phyloP scores from a whole-genome alignment of 2,329 filamentous ascomycete species.

The Pseudodiploospora longispora region DNA sequence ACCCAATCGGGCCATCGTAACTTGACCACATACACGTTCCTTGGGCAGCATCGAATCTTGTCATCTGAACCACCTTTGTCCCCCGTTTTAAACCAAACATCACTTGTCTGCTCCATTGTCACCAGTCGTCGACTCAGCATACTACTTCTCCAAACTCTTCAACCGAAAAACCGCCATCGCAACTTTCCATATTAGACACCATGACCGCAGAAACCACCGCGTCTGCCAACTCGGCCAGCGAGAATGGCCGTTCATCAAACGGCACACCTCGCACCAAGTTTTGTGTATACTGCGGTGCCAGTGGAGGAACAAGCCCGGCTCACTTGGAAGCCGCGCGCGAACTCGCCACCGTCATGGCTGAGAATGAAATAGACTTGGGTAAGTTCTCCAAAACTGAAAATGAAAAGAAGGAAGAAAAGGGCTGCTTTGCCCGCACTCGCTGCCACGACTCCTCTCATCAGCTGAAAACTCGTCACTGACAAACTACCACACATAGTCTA shows the following conservation, averaged over 20 bases:
- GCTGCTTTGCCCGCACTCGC: background rate
- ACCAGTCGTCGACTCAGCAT: no score
- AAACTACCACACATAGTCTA: constrained; percentile 53
- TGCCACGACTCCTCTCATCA: background rate
- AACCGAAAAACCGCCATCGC: no score
- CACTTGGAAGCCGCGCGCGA: constrained; percentile 72
- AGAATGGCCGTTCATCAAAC: constrained; percentile 19
- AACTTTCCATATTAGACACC: constrained; percentile 5
- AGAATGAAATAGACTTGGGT: constrained; percentile 69
- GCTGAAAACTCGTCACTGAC: background rate
- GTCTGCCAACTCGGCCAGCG: constrained; percentile 10
- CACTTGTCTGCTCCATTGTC: no score
- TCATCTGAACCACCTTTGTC: no score
- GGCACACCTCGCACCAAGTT: constrained; percentile 52
- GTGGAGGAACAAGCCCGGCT: constrained; percentile 59
- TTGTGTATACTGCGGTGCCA: constrained; percentile 91
- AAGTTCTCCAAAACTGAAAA: constrained; percentile 14
- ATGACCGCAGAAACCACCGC: constrained; percentile 21
- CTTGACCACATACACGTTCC: no score
- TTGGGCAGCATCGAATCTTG: no score
- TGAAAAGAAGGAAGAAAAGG: background rate
- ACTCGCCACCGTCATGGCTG: constrained; percentile 66
- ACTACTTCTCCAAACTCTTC: no score
- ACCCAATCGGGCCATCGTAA: no score
- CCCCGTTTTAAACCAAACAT: no score